These are phyloP conservation scores for Pseudoscleropodium purum DNA, from an alignment of 225 moss, liverwort and hornwort species.

Conservation along the genomic window DNA sequence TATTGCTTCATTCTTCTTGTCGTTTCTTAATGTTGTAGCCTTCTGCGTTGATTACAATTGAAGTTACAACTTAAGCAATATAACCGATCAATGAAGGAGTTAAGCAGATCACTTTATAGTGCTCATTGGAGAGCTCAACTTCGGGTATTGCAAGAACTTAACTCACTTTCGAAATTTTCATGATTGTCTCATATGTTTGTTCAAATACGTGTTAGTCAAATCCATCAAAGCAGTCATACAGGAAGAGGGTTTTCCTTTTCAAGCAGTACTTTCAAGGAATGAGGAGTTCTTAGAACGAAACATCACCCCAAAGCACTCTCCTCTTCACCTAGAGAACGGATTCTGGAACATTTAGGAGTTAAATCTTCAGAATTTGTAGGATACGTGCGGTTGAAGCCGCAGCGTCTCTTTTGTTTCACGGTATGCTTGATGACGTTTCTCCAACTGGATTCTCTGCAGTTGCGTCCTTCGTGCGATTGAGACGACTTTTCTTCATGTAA, in stretches of 20 bases:
- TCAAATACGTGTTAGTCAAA: not conserved
- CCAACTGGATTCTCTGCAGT: conserved; percentile 19
- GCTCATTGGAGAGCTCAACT: not conserved
- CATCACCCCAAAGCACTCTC: not conserved
- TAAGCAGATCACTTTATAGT: not conserved
- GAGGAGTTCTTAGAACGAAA: not conserved
- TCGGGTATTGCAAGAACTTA: not conserved
- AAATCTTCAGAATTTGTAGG: not conserved
- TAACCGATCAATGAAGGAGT: not conserved
- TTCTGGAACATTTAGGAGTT: not conserved
- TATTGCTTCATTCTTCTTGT: not conserved
- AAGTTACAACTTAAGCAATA: not conserved
- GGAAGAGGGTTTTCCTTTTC: not conserved
- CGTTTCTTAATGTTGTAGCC: not conserved
- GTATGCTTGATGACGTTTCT: not conserved
- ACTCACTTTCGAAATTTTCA: not conserved
- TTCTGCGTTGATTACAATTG: not conserved
- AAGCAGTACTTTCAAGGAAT: not conserved
- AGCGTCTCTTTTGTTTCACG: not conserved
- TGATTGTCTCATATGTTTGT: too few relatives aligned
- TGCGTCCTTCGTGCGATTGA: conserved; percentile 31
- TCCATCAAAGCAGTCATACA: not conserved
- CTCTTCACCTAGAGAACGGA: not conserved
- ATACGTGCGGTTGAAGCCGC: too few relatives aligned
- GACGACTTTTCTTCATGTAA: conserved; percentile 43